Percentiles rank a stretch among this genome's conserved stretches.
Evolutionary conservation across 73 alveolate genomes (phyloP).

Genomic region (Uronychia binucleata): DNA sequence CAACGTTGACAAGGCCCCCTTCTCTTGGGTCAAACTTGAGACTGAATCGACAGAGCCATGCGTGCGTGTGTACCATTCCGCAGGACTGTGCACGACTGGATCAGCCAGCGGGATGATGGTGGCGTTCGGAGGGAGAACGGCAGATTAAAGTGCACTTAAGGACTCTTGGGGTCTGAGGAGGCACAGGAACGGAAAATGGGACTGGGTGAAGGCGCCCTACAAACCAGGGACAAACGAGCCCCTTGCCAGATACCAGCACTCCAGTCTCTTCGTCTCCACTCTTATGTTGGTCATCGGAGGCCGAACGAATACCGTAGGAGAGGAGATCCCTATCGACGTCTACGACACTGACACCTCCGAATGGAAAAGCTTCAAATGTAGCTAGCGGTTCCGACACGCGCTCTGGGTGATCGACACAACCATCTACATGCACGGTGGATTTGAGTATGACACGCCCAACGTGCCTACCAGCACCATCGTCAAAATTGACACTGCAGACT

Average conservation of each 20-base stretch:
- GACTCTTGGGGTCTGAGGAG: constrained; percentile 99
- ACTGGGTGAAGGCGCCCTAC: constrained; percentile 98
- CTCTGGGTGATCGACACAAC: constrained; percentile 70
- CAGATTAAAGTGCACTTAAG: constrained; percentile 83
- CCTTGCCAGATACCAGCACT: constrained; percentile 85
- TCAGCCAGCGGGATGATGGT: constrained; percentile 99
- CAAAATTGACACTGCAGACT: constrained; percentile 64
- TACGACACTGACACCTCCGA: constrained; percentile 97
- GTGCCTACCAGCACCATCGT: constrained; percentile 85
- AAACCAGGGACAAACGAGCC: constrained; percentile 75
- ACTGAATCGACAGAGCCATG: constrained; percentile 85
- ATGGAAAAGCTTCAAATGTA: constrained; percentile 86
- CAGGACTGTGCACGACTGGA: constrained; percentile 97
- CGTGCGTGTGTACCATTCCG: constrained; percentile 97
- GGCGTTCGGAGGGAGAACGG: constrained; percentile 88
- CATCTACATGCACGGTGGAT: constrained; percentile 88
- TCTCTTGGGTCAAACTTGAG: constrained; percentile 88
- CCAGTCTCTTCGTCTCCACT: constrained; percentile 90
- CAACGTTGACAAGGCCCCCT: constrained; percentile 88
- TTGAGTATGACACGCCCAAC: constrained; percentile 83
- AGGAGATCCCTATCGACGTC: constrained; percentile 92
- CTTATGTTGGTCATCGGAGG: constrained; percentile 96
- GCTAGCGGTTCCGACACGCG: constrained; percentile 92
- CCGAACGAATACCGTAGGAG: constrained; percentile 86
- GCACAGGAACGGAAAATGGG: constrained; percentile 99